Conservation (phyloP, 2,329 filamentous ascomycete species). For the Trichoderma afroharzianum region DNA sequence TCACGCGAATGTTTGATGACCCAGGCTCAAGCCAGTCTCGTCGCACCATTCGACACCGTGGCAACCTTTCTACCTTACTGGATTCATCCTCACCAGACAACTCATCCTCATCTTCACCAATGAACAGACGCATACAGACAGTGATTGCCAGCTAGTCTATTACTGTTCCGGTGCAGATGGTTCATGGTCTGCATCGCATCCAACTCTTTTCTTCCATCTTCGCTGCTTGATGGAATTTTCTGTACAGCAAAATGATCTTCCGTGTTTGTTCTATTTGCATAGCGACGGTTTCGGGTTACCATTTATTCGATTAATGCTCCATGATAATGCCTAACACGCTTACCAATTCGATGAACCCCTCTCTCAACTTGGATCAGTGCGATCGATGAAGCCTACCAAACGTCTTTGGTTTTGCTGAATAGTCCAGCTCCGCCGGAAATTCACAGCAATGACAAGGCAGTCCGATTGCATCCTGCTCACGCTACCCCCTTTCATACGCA, state of each 20-base stretch:
- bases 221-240: slow-evolving; percentile 5
- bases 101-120: slow-evolving; percentile 49
- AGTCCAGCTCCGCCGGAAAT: background rate
- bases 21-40: slow-evolving; percentile 54
- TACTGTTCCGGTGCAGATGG: background rate
- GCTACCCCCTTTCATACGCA: background rate
- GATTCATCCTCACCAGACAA: slow-evolving; percentile 49
- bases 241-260: slow-evolving; percentile 28
- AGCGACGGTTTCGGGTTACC: slow-evolving; percentile 32
- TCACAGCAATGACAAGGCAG: background rate
- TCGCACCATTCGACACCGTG: slow-evolving; percentile 49
- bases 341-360: background rate
- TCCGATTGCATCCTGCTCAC: background rate
- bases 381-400: background rate
- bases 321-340: slow-evolving; percentile 3
- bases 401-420: background rate
- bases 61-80: slow-evolving; percentile 48
- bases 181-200: background rate
- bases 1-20: slow-evolving; percentile 63
- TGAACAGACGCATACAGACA: slow-evolving; percentile 56
- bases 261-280: slow-evolving; percentile 35
- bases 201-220: background rate
- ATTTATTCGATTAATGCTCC: slow-evolving; percentile 22
- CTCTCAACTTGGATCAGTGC: background rate
- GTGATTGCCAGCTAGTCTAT: slow-evolving; percentile 55